Evolutionary conservation across 176 grass and related monocot species (phyloP).

Genomic region (Microstegium vimineum): DNA sequence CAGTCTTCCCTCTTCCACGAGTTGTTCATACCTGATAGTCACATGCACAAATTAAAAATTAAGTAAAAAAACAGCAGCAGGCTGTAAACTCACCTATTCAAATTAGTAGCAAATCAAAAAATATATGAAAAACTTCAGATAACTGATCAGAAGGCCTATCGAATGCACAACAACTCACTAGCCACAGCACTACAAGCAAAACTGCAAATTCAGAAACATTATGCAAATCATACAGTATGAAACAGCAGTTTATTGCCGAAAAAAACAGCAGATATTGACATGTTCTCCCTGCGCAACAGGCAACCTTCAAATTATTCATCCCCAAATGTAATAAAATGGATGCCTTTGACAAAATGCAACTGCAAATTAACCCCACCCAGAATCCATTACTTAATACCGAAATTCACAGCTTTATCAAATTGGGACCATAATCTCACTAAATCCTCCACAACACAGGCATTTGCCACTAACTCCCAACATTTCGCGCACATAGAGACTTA

Average conservation of each 20-base stretch:
- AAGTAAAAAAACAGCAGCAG: not conserved
- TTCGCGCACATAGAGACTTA: not conserved
- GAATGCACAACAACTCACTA: not conserved
- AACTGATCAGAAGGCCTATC: not conserved
- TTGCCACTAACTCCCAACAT: not conserved
- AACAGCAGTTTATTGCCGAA: too few relatives aligned
- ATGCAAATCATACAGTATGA: not conserved
- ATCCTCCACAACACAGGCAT: not conserved
- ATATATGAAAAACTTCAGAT: not conserved
- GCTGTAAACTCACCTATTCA: not conserved
- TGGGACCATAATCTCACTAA: not conserved
- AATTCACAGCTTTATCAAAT: not conserved
- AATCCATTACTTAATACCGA: not conserved
- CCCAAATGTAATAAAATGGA: not conserved
- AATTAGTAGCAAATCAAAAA: not conserved
- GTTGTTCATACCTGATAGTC: constrained; percentile 80
- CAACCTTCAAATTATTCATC: not conserved
- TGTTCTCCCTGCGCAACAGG: not conserved
- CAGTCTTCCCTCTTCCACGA: constrained; percentile 81
- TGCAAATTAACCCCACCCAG: not conserved
- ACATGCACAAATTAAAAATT: constrained; percentile 15
- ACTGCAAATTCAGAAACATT: not conserved
- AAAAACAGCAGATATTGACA: not conserved
- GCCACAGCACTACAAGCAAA: not conserved
- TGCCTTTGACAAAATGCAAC: not conserved